phyloP scores from a whole-genome alignment of 2,329 filamentous ascomycete species.

The Trichophyton benhamiae region DNA sequence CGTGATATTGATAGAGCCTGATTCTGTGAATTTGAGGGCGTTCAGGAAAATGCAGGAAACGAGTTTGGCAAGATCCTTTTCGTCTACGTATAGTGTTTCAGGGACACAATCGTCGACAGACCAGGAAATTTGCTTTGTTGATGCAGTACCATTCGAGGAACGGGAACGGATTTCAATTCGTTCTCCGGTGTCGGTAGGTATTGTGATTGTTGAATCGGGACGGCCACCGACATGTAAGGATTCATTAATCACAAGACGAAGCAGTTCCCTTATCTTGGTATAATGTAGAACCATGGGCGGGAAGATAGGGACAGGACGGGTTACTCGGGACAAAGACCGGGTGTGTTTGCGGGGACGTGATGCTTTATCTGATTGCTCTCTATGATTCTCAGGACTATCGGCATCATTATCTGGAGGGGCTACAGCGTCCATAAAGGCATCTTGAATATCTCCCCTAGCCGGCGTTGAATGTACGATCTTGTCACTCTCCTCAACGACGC shows the following conservation, averaged over 20 bases:
- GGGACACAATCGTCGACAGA: slow-evolving; percentile 37
- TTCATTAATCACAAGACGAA: slow-evolving; percentile 37
- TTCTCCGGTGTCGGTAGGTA: slow-evolving; percentile 34
- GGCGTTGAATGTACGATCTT: slow-evolving; percentile 28
- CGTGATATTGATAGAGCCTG: slow-evolving; percentile 46
- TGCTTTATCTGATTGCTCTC: not conserved
- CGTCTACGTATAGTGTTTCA: slow-evolving; percentile 42
- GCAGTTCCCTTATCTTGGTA: slow-evolving; percentile 34
- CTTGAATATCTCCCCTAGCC: slow-evolving; percentile 26
- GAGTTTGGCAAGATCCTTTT: slow-evolving; percentile 51
- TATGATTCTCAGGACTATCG: slow-evolving; percentile 92
- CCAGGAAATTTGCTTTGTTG: slow-evolving; percentile 36
- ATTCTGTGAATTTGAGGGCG: slow-evolving; percentile 59
- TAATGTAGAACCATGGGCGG: slow-evolving; percentile 28
- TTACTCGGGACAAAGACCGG: slow-evolving; percentile 25
- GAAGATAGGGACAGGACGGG: slow-evolving; percentile 20
- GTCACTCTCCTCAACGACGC: slow-evolving; percentile 32
- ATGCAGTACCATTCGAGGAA: slow-evolving; percentile 32
- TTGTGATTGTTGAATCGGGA: slow-evolving; percentile 36
- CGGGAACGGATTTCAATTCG: slow-evolving; percentile 34
- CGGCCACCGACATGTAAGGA: slow-evolving; percentile 37
- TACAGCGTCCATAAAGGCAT: slow-evolving; percentile 26
- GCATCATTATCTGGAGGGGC: slow-evolving; percentile 32
- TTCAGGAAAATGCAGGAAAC: slow-evolving; percentile 54
- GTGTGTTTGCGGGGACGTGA: slow-evolving; percentile 11